phyloP scores from a whole-genome alignment of 176 grass and related monocot genomes.

The Phragmites australis region DNA sequence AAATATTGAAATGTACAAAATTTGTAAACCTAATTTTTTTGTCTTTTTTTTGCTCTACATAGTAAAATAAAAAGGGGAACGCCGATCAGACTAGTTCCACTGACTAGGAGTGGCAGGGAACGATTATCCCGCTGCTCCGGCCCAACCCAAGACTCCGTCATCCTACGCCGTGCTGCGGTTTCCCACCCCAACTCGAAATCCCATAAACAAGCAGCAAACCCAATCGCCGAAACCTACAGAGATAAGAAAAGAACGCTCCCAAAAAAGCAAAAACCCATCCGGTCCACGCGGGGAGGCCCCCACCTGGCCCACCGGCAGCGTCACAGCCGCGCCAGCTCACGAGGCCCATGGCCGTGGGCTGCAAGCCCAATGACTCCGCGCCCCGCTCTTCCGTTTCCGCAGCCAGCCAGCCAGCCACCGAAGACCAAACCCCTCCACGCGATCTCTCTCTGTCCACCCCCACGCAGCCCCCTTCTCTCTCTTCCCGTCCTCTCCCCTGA shows the following conservation, averaged over 20 bases:
- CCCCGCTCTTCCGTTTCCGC: background rate
- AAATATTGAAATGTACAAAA: too few species aligned
- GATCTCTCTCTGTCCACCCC: background rate
- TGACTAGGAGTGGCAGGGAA: too few species aligned
- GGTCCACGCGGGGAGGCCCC: slow-evolving; percentile 8
- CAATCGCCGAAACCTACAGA: background rate
- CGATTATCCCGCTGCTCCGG: too few species aligned
- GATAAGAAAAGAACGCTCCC: background rate
- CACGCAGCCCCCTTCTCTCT: background rate
- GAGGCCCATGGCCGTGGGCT: slow-evolving; percentile 42
- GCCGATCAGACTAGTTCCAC: too few species aligned
- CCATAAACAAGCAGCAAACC: too few species aligned
- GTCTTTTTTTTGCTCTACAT: too few species aligned
- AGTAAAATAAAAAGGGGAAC: too few species aligned
- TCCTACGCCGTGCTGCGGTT: too few species aligned
- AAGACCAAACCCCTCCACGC: background rate
- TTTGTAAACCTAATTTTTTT: too few species aligned
- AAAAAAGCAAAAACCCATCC: background rate
- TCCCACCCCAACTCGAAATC: too few species aligned
- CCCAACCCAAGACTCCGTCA: too few species aligned
- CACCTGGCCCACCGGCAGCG: slow-evolving; percentile 42
- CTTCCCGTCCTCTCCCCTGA: background rate
- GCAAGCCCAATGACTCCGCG: slow-evolving; percentile 39
- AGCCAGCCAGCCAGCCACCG: too few species aligned
- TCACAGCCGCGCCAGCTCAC: slow-evolving; percentile 14